Percentiles rank a stretch among this genome's conserved stretches.
Evolutionary conservation across 2,329 filamentous ascomycete genomes (phyloP).

Genomic region (Ceratocystis cubensis): DNA sequence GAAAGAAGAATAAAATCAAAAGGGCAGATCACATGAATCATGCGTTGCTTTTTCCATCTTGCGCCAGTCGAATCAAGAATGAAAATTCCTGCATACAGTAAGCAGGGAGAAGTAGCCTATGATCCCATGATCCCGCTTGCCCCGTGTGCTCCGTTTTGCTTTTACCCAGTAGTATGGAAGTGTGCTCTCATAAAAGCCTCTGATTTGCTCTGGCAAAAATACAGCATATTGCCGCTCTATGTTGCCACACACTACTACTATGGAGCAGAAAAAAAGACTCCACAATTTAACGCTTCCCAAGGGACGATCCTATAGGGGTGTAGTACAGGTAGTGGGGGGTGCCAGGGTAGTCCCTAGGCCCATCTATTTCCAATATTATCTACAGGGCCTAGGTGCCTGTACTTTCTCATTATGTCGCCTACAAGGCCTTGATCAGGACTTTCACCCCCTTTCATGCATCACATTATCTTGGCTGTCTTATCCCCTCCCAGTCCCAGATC

Average conservation of each 20-base stretch:
- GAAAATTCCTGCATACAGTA: not conserved
- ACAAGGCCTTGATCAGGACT: not conserved
- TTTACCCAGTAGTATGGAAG: not conserved
- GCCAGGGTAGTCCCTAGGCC: not conserved
- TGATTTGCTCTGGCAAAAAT: conserved; percentile 1
- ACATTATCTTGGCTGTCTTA: not conserved
- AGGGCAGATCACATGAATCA: not conserved
- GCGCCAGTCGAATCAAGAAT: not conserved
- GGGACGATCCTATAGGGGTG: not conserved
- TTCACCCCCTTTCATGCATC: not conserved
- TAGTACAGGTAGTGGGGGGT: not conserved
- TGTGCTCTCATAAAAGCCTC: conserved; percentile 1
- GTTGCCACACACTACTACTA: not conserved
- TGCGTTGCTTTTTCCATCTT: too few relatives aligned
- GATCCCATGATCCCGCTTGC: not conserved
- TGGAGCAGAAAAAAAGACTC: not conserved
- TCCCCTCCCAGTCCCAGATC: not conserved
- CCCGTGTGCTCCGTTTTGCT: not conserved
- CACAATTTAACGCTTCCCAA: conserved; percentile 2
- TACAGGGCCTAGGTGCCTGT: not conserved
- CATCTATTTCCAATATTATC: too few relatives aligned
- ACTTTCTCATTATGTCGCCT: too few relatives aligned
- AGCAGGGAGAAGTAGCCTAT: not conserved
- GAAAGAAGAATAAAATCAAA: not conserved
- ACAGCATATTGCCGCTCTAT: too few relatives aligned